These are phyloP conservation scores for Colletotrichum spaethianum DNA, from an alignment of 2,329 filamentous ascomycete species.

Conservation along the genomic window DNA sequence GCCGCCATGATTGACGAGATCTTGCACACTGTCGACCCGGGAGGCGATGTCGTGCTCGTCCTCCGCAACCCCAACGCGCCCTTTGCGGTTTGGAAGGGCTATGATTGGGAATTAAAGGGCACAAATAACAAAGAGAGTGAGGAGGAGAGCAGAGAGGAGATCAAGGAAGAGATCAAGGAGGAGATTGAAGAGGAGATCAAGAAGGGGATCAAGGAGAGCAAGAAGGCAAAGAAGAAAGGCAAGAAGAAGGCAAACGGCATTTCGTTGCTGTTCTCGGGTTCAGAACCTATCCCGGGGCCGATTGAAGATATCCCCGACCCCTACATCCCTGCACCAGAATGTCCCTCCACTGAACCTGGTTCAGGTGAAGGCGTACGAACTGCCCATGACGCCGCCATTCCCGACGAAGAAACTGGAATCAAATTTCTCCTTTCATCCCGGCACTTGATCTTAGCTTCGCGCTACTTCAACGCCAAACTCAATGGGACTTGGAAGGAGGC, in stretches of 20 bases:
- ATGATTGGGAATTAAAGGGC: background rate
- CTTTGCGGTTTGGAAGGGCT: background rate
- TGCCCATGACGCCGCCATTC: too few species aligned
- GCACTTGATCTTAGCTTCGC: conserved; percentile 42
- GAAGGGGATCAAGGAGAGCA: background rate
- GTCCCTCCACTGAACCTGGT: background rate
- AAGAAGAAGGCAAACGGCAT: background rate
- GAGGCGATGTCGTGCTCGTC: conserved; percentile 4
- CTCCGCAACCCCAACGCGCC: background rate
- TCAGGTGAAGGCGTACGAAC: background rate
- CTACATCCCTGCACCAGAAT: background rate
- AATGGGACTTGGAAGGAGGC: conserved; percentile 39
- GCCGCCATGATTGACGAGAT: background rate
- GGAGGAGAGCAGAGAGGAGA: background rate
- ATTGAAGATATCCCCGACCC: background rate
- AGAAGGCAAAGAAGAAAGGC: background rate
- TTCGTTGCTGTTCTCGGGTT: background rate
- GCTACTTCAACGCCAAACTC: conserved; percentile 36
- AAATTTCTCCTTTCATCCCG: conserved; percentile 39
- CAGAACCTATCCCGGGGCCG: background rate
- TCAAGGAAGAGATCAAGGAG: background rate
- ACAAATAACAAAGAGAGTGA: background rate
- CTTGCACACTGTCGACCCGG: background rate
- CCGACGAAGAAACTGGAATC: background rate
- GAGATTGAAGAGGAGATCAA: too few species aligned